Base-by-base conservation (phyloP, 495 filamentous ascomycete species). In the Bathelium albidoporum region DNA sequence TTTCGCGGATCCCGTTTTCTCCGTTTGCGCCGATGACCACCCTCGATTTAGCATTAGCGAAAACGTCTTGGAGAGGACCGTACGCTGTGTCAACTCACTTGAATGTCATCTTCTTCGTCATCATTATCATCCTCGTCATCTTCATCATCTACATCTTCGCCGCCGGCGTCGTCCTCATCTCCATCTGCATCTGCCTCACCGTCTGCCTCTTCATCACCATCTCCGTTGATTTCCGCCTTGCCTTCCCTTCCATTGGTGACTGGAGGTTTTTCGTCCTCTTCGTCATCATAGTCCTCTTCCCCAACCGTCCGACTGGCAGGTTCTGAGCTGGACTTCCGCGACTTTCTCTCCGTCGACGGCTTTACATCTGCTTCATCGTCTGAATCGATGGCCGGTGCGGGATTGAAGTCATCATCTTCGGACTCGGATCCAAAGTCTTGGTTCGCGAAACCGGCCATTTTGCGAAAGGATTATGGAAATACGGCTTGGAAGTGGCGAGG, bases 1-100 rank as follows among this genome's bases (percentile, higher is more conserved):
- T 88, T 87, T 60, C 89, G 81, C 61, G 80, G 82, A 65, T 87
- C 84, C 62, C 79, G 76, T 71, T 83, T 84, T 72, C 81, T 80
- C 53, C 91, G 88, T 73, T 97, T 97, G 65, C 85, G 80, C 2
- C 65, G 64, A 49, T 88, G 87, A 66, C 85, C 89, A 67, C 82
- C 82, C 88, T 94, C n/a, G n/a, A 66, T 32, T 44, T 5, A 59
- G 39, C 69, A 58, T 59, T 39, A 34, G 31, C 44, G 11, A 12
- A 24, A 52, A 62, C 11, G 32, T 29, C 4, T 16, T 45, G 12
- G 26, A 26, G 41, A 41, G 31, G 45, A 34, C 34, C 66, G 24
- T 62, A 44, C 41, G 29, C 65, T 58, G 59, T 9, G 34, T 36
- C 66, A 69, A 41, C 4, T 67, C 73, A 78, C 32, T 3, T n/a